Evolutionary conservation across 192 early-diverging fungal genomes (phyloP).

Genomic region (Spizellomyces sp.): DNA sequence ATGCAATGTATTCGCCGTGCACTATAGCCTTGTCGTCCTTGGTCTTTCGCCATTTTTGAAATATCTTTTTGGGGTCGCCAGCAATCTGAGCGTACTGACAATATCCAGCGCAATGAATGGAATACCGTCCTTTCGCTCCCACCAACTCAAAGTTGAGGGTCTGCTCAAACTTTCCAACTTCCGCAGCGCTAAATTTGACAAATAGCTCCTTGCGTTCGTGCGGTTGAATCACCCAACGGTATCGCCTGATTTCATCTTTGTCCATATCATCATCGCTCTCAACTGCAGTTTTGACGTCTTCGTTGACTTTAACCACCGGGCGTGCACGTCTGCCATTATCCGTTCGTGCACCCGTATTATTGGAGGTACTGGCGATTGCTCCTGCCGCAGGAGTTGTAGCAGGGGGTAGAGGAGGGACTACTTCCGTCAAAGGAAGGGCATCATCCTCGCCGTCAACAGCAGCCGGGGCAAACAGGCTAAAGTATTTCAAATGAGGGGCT

Average conservation of each 20-base stretch:
- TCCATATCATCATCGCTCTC: conserved; percentile 45
- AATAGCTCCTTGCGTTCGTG: conserved; percentile 53
- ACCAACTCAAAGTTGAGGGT: conserved; percentile 53
- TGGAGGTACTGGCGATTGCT: neutral
- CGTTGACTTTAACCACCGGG: conserved; percentile 31
- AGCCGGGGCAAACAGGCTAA: conserved; percentile 31
- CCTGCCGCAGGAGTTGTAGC: too few species aligned
- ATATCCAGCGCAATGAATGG: conserved; percentile 45
- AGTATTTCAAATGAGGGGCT: conserved; percentile 21
- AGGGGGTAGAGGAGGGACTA: too few species aligned
- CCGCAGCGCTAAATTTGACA: conserved; percentile 51
- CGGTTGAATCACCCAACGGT: conserved; percentile 55
- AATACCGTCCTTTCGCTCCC: conserved; percentile 42
- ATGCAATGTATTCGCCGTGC: conserved; percentile 54
- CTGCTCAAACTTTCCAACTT: conserved; percentile 55
- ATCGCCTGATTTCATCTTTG: conserved; percentile 38
- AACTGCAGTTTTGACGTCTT: conserved; percentile 30
- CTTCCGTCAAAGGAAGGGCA: neutral
- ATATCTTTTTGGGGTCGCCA: conserved; percentile 51
- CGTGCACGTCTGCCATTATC: conserved; percentile 13
- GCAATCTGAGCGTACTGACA: conserved; percentile 55
- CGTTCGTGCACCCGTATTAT: neutral
- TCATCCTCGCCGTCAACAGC: conserved; percentile 44
- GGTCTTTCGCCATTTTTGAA: conserved; percentile 47
- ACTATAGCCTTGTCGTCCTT: conserved; percentile 53